phyloP scores from a whole-genome alignment of 805 yeast species.

The Soucietia sequanensis region DNA sequence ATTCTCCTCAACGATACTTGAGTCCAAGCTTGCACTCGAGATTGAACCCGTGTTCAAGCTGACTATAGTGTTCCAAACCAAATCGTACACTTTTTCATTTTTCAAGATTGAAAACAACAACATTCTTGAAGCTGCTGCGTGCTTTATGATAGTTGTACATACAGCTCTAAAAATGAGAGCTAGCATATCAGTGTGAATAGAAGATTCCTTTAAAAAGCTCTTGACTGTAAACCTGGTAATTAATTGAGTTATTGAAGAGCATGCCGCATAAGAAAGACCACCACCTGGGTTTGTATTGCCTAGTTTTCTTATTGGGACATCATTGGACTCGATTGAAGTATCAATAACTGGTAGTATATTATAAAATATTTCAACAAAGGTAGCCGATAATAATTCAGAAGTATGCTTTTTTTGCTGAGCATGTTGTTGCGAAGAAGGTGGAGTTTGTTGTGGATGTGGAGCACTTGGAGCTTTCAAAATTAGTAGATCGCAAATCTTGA shows the following conservation, averaged over 20 bases:
- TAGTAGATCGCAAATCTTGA: conserved; percentile 49
- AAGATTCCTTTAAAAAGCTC: conserved; percentile 33
- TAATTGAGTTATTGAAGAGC: conserved; percentile 44
- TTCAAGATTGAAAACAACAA: conserved; percentile 50
- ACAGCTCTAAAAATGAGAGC: conserved; percentile 60
- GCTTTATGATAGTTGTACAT: conserved; percentile 49
- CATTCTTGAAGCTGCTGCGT: conserved; percentile 52
- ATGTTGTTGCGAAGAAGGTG: conserved; percentile 18
- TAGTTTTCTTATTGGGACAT: conserved; percentile 20
- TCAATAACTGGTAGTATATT: conserved; percentile 51
- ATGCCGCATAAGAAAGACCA: conserved; percentile 53
- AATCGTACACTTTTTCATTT: conserved; percentile 37
- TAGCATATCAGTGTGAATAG: conserved; percentile 52
- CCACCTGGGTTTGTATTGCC: conserved; percentile 34
- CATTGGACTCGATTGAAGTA: conserved; percentile 11
- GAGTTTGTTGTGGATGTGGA: conserved; percentile 22
- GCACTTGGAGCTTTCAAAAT: conserved; percentile 8
- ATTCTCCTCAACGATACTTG: conserved; percentile 12
- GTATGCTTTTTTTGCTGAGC: conserved; percentile 17
- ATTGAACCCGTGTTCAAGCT: conserved; percentile 23
- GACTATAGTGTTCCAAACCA: conserved; percentile 32
- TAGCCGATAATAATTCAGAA: conserved; percentile 30
- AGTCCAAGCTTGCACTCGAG: conserved; percentile 16
- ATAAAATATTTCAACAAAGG: conserved; percentile 58
- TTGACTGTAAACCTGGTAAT: conserved; percentile 36